Evolutionary conservation across 2,329 filamentous ascomycete species (phyloP).

Genomic region (Exophiala bonariae): DNA sequence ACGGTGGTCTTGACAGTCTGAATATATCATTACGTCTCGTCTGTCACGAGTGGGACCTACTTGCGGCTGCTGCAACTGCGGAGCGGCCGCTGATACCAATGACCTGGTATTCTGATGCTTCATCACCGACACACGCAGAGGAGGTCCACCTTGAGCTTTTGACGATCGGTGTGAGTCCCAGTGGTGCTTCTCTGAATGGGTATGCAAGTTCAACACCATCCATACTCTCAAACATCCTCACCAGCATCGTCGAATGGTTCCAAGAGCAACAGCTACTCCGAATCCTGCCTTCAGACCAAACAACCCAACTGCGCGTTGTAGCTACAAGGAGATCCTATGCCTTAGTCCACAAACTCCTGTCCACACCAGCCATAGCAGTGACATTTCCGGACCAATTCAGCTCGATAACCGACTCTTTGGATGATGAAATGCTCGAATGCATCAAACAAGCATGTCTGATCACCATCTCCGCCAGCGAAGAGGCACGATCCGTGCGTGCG

Average conservation of each 20-base stretch:
- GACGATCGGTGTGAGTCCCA: slow-evolving; percentile 6
- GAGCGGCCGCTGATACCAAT: slow-evolving; percentile 14
- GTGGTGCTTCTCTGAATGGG: slow-evolving; percentile 1
- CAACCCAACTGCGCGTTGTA: too few species aligned
- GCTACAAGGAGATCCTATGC: neutral
- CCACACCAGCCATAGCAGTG: neutral
- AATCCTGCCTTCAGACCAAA: too few species aligned
- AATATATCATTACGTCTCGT: slow-evolving; percentile 10
- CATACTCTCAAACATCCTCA: too few species aligned
- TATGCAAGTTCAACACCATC: too few species aligned
- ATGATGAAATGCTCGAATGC: slow-evolving; percentile 9
- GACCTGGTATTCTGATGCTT: slow-evolving; percentile 13
- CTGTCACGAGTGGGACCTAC: slow-evolving; percentile 14
- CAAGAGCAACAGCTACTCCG: too few species aligned
- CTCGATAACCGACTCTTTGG: too few species aligned
- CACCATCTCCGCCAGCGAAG: slow-evolving; percentile 7
- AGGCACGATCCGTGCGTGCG: neutral
- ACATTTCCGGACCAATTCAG: too few species aligned
- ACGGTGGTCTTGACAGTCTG: slow-evolving; percentile 8
- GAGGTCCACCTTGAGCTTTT: slow-evolving; percentile 10
- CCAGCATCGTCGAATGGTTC: too few species aligned
- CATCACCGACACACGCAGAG: slow-evolving; percentile 8
- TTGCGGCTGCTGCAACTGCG: slow-evolving; percentile 10
- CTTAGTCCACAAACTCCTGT: neutral
- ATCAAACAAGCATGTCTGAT: slow-evolving; percentile 14